Base-by-base conservation (phyloP, 2,329 filamentous ascomycete genomes). In the Chrysoporthe puriensis region DNA sequence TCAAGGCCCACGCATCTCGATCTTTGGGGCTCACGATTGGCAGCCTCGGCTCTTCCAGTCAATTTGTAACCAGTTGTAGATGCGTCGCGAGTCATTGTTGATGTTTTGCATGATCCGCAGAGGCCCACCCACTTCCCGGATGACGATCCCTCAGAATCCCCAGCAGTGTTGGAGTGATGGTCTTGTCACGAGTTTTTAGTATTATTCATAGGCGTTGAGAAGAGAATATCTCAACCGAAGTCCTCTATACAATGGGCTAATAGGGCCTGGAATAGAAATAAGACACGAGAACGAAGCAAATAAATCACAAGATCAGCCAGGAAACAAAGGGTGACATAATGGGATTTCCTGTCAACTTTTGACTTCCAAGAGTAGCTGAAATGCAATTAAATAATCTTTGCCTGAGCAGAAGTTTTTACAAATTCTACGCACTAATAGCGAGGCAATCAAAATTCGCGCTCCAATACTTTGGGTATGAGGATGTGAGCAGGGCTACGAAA, bases 61-160 rank as follows among this genome's bases (percentile, higher is more conserved):
- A 54, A 16, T 16, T 40, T 57, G 54, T 36, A 57, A 57, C 54
- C n/a, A 11, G 8, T 57, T 57, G 54, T 21, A 21, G 54, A 40
- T 40, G 54, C 54, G 40, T 57, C 32, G 54, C 54, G 54, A 57
- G 54, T 57, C 54, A 40, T 40, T 57, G 6, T 1, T 18, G 3
- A n/a, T 40, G 54, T 18, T 18, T 16, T 57, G 16, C 64, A 57
- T 48, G 48, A 62, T 54, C 54, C 58, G 36, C 64, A 44, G 42
- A 50, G 59, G 46, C 44, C 58, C 56, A 59, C 44, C 58, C 56
- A 58, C 58, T 36, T 36, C 48, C 21, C 42, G 26, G 64, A n/a
- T 48, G 18, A 21, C 9, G 16, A 48, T 48, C 50, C 14, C 13
- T 26, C 48, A 46, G 48, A 56, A 56, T 46, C 42, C 48, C 8